phyloP scores from a whole-genome alignment of 345 rosid genomes.

The Xanthoceras sorbifolium region DNA sequence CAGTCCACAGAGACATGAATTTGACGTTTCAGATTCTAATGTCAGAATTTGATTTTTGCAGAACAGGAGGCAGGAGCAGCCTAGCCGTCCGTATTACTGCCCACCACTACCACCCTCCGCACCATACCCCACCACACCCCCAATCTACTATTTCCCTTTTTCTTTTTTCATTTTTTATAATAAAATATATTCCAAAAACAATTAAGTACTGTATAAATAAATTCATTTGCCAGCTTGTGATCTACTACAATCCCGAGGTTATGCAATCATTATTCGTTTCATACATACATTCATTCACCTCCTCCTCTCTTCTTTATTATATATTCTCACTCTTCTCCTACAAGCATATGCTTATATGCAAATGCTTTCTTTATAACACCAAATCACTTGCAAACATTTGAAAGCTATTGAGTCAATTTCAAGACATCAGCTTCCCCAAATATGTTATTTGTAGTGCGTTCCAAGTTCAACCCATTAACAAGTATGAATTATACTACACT shows the following conservation, averaged over 20 bases:
- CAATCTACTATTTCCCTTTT: no score
- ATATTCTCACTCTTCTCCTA: neutral
- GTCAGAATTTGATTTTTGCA: conserved; percentile 34
- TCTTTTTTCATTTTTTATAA: neutral
- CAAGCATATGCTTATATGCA: neutral
- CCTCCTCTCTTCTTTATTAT: neutral
- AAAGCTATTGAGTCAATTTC: no score
- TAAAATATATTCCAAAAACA: neutral
- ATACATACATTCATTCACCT: neutral
- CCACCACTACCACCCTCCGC: neutral
- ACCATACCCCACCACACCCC: conserved; percentile 16
- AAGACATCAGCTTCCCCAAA: no score
- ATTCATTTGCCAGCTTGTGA: conserved; percentile 36
- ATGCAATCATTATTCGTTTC: conserved; percentile 25
- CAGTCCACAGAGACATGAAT: conserved; percentile 36
- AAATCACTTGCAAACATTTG: no score
- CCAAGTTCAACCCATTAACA: no score
- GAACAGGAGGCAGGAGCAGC: neutral
- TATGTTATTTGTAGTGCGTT: no score
- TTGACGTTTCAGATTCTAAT: conserved; percentile 78
- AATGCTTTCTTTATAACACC: no score
- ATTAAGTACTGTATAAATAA: neutral
- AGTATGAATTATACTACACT: no score
- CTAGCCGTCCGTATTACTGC: neutral
- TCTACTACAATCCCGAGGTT: conserved; percentile 33